These are phyloP conservation scores for Parachaetomium inaequale DNA, from an alignment of 495 filamentous ascomycete species.

Conservation along the genomic window DNA sequence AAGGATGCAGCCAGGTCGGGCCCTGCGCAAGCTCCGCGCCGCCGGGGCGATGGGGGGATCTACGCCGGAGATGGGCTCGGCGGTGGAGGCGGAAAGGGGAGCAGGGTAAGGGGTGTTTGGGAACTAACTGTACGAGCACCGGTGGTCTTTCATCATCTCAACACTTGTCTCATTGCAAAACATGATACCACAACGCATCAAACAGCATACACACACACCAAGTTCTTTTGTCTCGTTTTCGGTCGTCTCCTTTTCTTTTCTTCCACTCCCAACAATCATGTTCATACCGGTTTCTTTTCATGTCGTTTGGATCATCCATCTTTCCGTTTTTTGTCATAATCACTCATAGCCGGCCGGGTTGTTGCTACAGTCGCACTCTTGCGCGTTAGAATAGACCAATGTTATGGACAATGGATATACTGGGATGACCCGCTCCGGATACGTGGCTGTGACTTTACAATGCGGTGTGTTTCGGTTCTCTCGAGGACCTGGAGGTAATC, in stretches of 20 bases:
- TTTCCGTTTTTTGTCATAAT: slow-evolving; percentile 11
- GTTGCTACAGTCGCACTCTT: slow-evolving; percentile 7
- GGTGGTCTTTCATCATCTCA: slow-evolving; percentile 2
- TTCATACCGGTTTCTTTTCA: slow-evolving; percentile 10
- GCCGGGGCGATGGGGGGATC: not conserved
- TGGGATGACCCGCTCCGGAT: not conserved
- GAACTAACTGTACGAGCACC: slow-evolving; percentile 8
- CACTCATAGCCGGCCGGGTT: slow-evolving; percentile 16
- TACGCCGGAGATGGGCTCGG: not conserved
- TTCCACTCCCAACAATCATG: slow-evolving; percentile 23
- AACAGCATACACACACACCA: slow-evolving; percentile 12
- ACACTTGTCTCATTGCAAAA: slow-evolving; percentile 6
- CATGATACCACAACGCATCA: slow-evolving; percentile 21
- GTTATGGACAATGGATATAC: slow-evolving; percentile 13
- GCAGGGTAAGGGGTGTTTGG: slow-evolving; percentile 1
- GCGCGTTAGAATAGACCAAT: slow-evolving; percentile 19
- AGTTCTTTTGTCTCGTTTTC: slow-evolving; percentile 15
- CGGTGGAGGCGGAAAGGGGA: not conserved
- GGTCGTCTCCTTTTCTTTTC: slow-evolving; percentile 1
- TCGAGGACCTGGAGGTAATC: not conserved
- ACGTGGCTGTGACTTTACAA: not conserved
- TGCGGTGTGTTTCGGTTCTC: not conserved
- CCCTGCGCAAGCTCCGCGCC: not conserved
- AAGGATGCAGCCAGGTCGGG: slow-evolving; percentile 15
- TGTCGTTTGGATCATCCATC: slow-evolving; percentile 17